These are phyloP conservation scores for Dipteronia sinensis DNA, from an alignment of 345 rosid species.

Conservation along the genomic window DNA sequence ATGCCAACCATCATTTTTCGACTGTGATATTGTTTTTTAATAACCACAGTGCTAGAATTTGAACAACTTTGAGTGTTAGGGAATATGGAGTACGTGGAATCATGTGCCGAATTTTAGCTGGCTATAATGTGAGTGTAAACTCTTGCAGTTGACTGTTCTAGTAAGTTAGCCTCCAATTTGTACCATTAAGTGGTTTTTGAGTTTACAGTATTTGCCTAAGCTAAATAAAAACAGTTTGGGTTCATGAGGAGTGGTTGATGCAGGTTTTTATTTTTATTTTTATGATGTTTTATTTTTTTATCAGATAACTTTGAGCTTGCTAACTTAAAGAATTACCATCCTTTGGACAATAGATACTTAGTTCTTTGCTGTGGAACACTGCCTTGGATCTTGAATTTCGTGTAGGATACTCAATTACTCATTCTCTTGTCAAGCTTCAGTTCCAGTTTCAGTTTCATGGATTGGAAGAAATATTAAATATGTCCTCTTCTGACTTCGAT, in stretches of 20 bases:
- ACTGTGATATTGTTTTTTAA: background rate
- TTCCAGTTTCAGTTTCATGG: background rate
- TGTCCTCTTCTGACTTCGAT: background rate
- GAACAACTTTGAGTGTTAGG: background rate
- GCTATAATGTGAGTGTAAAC: background rate
- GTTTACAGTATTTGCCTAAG: background rate
- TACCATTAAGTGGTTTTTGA: background rate
- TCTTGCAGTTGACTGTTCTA: background rate
- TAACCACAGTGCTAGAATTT: background rate
- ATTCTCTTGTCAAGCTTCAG: background rate
- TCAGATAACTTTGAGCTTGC: background rate
- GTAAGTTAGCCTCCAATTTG: background rate
- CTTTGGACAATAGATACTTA: background rate
- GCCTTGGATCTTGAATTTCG: slow-evolving; percentile 11
- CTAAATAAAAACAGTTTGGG: background rate
- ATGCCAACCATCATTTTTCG: background rate
- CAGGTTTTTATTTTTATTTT: background rate
- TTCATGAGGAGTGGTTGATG: background rate
- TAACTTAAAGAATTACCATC: background rate
- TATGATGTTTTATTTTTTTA: no score
- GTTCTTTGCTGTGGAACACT: background rate
- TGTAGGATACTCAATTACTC: background rate
- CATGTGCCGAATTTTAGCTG: background rate
- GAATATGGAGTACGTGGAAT: background rate
- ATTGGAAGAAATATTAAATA: background rate